These are phyloP conservation scores for Solanum rostratum DNA, from an alignment of 257 asterid genomes.

Conservation along the genomic window DNA sequence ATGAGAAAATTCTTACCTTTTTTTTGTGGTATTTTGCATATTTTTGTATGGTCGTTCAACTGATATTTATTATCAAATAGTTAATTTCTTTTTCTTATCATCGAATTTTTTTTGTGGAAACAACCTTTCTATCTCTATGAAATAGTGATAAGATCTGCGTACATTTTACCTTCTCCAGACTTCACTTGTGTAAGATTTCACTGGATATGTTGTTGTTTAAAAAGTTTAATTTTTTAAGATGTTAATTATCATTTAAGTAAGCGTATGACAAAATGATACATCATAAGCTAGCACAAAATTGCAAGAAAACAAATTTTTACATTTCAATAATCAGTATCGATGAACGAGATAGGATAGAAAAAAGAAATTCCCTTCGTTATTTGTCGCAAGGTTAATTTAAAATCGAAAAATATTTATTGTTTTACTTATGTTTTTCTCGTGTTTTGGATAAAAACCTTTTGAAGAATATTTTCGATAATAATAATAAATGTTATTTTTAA, in stretches of 20 bases:
- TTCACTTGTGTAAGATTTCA: too few species aligned
- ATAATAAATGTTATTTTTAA: neutral
- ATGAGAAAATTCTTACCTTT: neutral
- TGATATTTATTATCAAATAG: neutral
- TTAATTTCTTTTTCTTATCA: fast-evolving
- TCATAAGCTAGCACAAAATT: neutral
- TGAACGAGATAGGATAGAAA: neutral
- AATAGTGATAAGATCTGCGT: too few species aligned
- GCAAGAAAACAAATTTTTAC: neutral
- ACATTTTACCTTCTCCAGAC: too few species aligned
- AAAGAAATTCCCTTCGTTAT: neutral
- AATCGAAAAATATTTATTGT: neutral
- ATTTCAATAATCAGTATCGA: neutral
- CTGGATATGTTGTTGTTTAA: neutral
- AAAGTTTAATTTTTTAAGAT: neutral
- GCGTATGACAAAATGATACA: neutral
- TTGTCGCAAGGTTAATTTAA: neutral
- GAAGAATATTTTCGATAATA: neutral
- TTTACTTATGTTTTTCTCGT: neutral
- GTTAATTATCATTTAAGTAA: neutral
- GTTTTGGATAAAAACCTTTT: neutral
- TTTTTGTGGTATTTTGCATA: neutral
- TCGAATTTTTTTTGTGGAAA: too few species aligned
- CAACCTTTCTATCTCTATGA: too few species aligned
- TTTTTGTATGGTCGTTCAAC: neutral